Conservation (phyloP, 352 stramenopile genomes). For the Pythium graminicola region DNA sequence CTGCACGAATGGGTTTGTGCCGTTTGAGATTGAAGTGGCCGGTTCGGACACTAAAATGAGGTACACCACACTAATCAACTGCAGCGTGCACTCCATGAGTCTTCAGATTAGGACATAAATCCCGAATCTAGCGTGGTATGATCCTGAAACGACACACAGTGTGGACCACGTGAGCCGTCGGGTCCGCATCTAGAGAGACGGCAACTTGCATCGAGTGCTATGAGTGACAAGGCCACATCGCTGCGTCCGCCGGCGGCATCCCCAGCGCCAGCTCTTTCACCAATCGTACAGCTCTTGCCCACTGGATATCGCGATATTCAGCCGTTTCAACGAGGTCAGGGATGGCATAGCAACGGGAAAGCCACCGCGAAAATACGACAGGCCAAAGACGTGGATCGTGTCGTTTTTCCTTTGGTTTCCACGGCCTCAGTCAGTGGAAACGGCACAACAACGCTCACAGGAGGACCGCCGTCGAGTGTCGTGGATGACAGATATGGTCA, state of each 20-base stretch:
- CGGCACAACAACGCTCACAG: neutral
- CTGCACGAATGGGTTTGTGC: neutral
- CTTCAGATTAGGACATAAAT: neutral
- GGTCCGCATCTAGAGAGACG: neutral
- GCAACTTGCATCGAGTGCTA: slow-evolving; percentile 16
- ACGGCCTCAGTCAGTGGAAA: neutral
- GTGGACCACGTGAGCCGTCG: slow-evolving; percentile 5
- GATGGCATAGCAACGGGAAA: slow-evolving; percentile 58
- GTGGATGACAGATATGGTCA: slow-evolving; percentile 7
- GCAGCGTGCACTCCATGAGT: no score
- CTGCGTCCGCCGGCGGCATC: slow-evolving; percentile 16
- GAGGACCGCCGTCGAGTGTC: slow-evolving; percentile 15
- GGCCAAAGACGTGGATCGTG: slow-evolving; percentile 23
- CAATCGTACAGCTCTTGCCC: slow-evolving; percentile 50
- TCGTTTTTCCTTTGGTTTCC: slow-evolving; percentile 45
- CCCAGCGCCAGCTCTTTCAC: slow-evolving; percentile 30
- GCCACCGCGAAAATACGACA: slow-evolving; percentile 22
- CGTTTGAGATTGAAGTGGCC: no score
- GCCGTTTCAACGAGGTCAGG: slow-evolving; percentile 55
- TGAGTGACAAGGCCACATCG: slow-evolving; percentile 20
- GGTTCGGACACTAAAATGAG: no score
- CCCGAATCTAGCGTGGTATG: neutral
- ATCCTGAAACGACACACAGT: slow-evolving; percentile 15
- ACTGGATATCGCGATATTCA: slow-evolving; percentile 67
- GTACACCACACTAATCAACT: neutral